Evolutionary conservation across 2,329 filamentous ascomycete genomes (phyloP).

Genomic region (Botrytis byssoidea): DNA sequence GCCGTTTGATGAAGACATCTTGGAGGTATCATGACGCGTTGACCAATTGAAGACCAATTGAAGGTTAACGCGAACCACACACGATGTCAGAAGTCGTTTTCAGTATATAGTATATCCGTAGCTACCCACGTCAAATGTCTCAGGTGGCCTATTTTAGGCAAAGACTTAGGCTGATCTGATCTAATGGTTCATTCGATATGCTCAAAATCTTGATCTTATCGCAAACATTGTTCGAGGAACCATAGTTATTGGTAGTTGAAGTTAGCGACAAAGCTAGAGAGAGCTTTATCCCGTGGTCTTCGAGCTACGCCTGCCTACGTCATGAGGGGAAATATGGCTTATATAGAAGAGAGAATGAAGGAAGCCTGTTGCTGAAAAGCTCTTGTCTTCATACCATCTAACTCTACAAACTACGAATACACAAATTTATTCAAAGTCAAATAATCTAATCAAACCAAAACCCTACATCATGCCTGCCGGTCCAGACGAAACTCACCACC

Average conservation of each 20-base stretch:
- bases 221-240: background rate
- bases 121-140: background rate
- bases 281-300: background rate
- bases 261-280: background rate
- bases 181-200: background rate
- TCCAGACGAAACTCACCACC: slow-evolving; percentile 41
- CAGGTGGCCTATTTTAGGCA: background rate
- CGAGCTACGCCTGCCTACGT: slow-evolving; percentile 11
- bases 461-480: slow-evolving; percentile 41
- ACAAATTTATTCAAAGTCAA: background rate
- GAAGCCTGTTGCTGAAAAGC: background rate
- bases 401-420: background rate
- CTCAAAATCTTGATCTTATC: background rate
- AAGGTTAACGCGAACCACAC: slow-evolving; percentile 11
- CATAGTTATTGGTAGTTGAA: background rate
- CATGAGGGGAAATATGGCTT: slow-evolving; percentile 19
- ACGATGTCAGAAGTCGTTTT: slow-evolving; percentile 12
- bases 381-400: background rate
- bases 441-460: slow-evolving; percentile 14
- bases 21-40: slow-evolving; percentile 30
- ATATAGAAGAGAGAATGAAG: slow-evolving; percentile 14
- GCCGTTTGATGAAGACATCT: slow-evolving; percentile 42
- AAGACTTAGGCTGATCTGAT: background rate
- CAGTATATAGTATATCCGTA: background rate
- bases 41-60: slow-evolving; percentile 11